Percentiles rank a stretch among this genome's conserved stretches.
Evolutionary conservation across 2,329 filamentous ascomycete genomes (phyloP).

Genomic region (Xylariaceae sp.): DNA sequence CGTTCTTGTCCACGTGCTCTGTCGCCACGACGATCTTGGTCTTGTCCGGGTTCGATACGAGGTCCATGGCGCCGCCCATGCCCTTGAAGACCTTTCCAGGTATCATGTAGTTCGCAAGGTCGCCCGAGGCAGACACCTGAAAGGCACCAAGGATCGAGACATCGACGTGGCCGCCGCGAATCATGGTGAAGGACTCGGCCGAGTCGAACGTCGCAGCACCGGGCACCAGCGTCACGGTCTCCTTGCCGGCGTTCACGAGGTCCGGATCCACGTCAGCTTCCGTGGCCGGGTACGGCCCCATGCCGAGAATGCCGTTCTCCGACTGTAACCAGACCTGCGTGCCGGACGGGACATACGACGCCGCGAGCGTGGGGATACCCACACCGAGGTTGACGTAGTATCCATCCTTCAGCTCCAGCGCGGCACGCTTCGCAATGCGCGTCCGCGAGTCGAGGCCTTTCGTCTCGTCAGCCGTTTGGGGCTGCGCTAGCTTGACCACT

Average conservation of each 20-base stretch:
- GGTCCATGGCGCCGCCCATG: constrained; percentile 76
- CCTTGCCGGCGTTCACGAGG: constrained; percentile 82
- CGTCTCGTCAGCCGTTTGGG: constrained; percentile 29
- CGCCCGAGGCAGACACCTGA: constrained; percentile 73
- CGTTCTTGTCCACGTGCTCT: constrained; percentile 66
- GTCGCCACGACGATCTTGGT: constrained; percentile 71
- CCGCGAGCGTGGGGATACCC: constrained; percentile 82
- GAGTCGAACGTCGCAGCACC: constrained; percentile 76
- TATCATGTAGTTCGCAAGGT: constrained; percentile 87
- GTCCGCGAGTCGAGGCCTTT: constrained; percentile 51
- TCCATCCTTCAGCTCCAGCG: constrained; percentile 75
- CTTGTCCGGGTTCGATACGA: constrained; percentile 65
- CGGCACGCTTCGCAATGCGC: constrained; percentile 71
- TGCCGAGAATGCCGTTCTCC: constrained; percentile 81
- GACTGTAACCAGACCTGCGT: constrained; percentile 78
- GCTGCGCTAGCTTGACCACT: constrained; percentile 54
- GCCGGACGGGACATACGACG: constrained; percentile 64
- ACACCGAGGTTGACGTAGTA: constrained; percentile 79
- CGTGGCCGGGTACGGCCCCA: constrained; percentile 70
- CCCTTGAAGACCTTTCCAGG: constrained; percentile 84
- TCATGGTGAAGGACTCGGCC: constrained; percentile 82
- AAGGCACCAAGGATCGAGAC: constrained; percentile 79
- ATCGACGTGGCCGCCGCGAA: constrained; percentile 77
- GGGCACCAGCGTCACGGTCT: constrained; percentile 75
- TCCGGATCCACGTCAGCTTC: constrained; percentile 70